phyloP scores from a whole-genome alignment of 179 eudicot species.

The Silene coronaria region DNA sequence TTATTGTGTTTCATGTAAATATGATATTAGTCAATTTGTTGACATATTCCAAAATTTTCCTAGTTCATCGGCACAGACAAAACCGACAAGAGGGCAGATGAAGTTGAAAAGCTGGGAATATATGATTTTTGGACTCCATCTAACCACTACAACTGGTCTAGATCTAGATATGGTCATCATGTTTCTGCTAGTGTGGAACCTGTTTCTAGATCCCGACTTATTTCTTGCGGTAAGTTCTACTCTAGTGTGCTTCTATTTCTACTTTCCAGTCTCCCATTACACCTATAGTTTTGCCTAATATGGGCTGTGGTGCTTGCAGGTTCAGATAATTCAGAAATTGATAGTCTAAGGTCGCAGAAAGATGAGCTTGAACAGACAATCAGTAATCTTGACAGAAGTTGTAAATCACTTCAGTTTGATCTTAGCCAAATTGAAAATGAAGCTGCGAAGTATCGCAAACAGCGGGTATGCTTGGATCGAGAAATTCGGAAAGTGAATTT shows the following conservation, averaged over 20 bases:
- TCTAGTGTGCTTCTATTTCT: constrained; percentile 9
- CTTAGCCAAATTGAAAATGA: constrained; percentile 59
- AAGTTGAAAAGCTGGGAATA: constrained; percentile 54
- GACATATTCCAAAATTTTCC: constrained; percentile 4
- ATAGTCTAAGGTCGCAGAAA: constrained; percentile 44
- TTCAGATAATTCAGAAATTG: constrained; percentile 66
- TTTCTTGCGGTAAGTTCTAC: constrained; percentile 52
- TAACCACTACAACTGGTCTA: constrained; percentile 76
- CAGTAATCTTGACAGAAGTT: constrained; percentile 34
- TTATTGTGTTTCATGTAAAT: not conserved
- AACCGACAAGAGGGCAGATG: constrained; percentile 74
- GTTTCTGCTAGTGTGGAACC: constrained; percentile 72
- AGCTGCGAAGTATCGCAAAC: constrained; percentile 58
- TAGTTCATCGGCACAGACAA: constrained; percentile 84
- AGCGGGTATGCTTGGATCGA: constrained; percentile 57
- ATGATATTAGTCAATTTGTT: not conserved
- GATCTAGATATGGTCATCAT: constrained; percentile 82
- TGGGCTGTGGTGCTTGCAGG: constrained; percentile 37
- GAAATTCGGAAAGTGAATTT: not conserved
- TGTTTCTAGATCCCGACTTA: constrained; percentile 57
- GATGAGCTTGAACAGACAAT: constrained; percentile 46
- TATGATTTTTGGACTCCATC: constrained; percentile 88
- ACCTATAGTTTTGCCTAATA: constrained; percentile 9
- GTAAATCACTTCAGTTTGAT: constrained; percentile 48
- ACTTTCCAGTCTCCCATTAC: not conserved